Conservation (phyloP, 192 early-diverging fungal genomes). For the Linnemannia schmuckeri region DNA sequence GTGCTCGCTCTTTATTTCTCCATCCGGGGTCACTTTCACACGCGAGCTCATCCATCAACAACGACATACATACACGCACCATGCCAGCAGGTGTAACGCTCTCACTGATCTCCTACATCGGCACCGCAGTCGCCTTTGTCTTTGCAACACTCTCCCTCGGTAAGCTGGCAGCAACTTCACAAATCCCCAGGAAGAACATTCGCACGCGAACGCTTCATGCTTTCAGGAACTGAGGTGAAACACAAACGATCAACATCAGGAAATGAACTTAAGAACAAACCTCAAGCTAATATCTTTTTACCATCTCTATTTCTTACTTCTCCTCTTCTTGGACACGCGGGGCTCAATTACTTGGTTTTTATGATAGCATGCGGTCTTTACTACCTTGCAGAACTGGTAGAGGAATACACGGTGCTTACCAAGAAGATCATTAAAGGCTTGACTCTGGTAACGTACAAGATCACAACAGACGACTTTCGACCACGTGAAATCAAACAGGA, state of each 20-base stretch:
- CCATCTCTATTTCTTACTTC: neutral
- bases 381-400: constrained; percentile 73
- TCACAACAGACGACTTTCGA: no score
- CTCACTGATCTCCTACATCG: constrained; percentile 66
- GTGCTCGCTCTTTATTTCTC: neutral
- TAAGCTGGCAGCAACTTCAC: constrained; percentile 13
- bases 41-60: neutral
- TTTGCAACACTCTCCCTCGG: constrained; percentile 73
- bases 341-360: neutral
- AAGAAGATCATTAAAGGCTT: constrained; percentile 79
- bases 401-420: constrained; percentile 87
- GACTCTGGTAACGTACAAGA: constrained; percentile 60
- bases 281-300: neutral
- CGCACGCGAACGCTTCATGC: neutral
- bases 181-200: no score
- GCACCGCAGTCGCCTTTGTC: constrained; percentile 60
- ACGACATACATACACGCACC: neutral
- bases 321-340: neutral
- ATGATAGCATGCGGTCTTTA: constrained; percentile 85
- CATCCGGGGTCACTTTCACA: neutral
- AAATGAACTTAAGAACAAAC: neutral
- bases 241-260: neutral
- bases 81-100: constrained; percentile 50
- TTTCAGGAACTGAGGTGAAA: neutral
- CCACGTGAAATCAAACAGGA: no score